Evolutionary conservation across 169 alveolate genomes (phyloP).

Genomic region (Neospora caninum): DNA sequence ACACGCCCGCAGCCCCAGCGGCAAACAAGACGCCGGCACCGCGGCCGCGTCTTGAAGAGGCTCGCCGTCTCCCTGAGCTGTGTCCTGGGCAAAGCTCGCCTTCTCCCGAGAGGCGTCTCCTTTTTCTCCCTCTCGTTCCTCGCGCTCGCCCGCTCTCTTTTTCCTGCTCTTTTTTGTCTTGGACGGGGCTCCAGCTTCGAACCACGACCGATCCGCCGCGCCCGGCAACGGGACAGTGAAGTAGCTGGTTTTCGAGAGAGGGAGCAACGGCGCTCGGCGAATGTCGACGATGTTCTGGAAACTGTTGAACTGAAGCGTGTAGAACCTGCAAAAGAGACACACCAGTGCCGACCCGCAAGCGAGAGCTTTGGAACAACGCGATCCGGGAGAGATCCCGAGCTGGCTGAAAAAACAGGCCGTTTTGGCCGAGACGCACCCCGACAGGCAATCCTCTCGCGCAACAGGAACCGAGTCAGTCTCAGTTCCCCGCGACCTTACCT

Average conservation of each 20-base stretch:
- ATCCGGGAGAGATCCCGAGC: too few relatives aligned
- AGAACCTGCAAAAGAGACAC: not conserved
- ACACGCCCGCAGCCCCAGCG: too few relatives aligned
- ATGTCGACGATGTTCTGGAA: conserved; percentile 24
- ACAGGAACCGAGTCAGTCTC: too few relatives aligned
- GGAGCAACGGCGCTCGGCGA: not conserved
- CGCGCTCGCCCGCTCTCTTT: not conserved
- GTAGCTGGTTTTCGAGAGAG: not conserved
- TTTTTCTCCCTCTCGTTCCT: not conserved
- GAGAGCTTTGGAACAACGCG: not conserved
- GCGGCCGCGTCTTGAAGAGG: too few relatives aligned
- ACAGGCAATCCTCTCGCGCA: too few relatives aligned
- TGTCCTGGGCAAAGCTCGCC: too few relatives aligned
- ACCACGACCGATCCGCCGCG: not conserved
- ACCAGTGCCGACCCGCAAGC: too few relatives aligned
- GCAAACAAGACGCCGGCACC: too few relatives aligned
- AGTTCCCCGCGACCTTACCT: not conserved
- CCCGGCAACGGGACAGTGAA: not conserved
- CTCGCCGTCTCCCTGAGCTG: too few relatives aligned
- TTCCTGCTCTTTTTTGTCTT: not conserved
- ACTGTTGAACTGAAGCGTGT: conserved; percentile 15
- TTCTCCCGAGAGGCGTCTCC: not conserved
- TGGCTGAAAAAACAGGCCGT: too few relatives aligned
- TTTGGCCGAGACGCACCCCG: too few relatives aligned
- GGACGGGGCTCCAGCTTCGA: not conserved